These are phyloP conservation scores for Aleurites moluccanus DNA, from an alignment of 441 rosid species.

Conservation along the genomic window DNA sequence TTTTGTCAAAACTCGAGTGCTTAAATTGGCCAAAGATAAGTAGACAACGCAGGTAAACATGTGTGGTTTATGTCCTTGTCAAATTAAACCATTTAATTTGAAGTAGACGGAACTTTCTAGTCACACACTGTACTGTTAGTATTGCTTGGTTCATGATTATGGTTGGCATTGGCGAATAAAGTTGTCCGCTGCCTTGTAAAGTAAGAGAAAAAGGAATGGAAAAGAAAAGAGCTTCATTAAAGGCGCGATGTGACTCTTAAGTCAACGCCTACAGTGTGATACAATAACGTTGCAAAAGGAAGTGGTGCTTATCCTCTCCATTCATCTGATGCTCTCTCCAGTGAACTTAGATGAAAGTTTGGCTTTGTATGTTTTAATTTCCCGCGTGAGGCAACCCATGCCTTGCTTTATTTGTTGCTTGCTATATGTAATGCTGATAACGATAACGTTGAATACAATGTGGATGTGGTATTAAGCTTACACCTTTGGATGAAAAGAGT, in stretches of 20 bases:
- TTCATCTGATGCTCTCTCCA: too few species aligned
- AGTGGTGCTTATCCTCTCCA: not conserved
- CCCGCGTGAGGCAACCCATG: too few species aligned
- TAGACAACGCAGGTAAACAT: too few species aligned
- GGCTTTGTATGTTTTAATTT: too few species aligned
- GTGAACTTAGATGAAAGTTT: too few species aligned
- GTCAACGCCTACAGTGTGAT: conserved; percentile 36
- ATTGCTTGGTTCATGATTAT: conserved; percentile 19
- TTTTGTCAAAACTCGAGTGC: too few species aligned
- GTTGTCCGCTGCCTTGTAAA: not conserved
- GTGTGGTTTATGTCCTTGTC: not conserved
- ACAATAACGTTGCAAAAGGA: conserved; percentile 19
- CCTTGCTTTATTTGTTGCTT: too few species aligned
- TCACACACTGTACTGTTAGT: conserved; percentile 9
- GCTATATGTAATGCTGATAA: too few species aligned
- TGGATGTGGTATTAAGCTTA: too few species aligned
- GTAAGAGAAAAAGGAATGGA: too few species aligned
- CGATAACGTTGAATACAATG: too few species aligned
- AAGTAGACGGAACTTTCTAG: conserved; percentile 17
- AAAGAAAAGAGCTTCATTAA: conserved; percentile 6
- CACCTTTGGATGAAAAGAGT: too few species aligned
- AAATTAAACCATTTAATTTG: not conserved
- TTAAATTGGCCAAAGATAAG: not conserved
- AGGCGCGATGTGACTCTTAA: conserved; percentile 42
- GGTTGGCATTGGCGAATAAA: conserved; percentile 10